Percentiles rank a stretch among this genome's conserved stretches.
phyloP scores from a whole-genome alignment of 2,329 filamentous ascomycete genomes.

The Penicillium occitanis region DNA sequence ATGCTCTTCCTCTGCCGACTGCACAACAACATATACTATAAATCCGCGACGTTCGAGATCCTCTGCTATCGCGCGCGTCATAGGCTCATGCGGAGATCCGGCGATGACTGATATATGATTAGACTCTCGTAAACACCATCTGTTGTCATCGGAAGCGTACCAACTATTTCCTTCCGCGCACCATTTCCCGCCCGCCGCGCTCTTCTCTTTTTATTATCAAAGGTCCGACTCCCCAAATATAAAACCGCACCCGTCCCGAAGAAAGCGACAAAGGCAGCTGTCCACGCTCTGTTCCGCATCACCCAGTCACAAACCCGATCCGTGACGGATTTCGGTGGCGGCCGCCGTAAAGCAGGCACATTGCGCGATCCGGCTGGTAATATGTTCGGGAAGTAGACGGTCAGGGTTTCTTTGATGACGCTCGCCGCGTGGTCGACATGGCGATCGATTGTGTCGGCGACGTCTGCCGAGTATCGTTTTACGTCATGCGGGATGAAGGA shows the following conservation, averaged over 20 bases:
- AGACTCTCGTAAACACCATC: slow-evolving; percentile 8
- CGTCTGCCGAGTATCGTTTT: slow-evolving; percentile 66
- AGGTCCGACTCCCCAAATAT: slow-evolving; percentile 62
- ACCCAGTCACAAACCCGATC: slow-evolving; percentile 71
- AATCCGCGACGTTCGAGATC: slow-evolving; percentile 91
- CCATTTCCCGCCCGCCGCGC: slow-evolving; percentile 80
- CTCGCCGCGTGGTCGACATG: slow-evolving; percentile 75
- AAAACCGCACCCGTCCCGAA: slow-evolving; percentile 63
- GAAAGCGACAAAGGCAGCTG: slow-evolving; percentile 68
- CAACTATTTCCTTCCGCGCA: slow-evolving; percentile 77
- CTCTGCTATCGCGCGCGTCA: slow-evolving; percentile 77
- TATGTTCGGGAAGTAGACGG: slow-evolving; percentile 66
- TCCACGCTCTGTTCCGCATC: slow-evolving; percentile 68
- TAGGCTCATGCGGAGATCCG: slow-evolving; percentile 79
- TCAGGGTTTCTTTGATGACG: slow-evolving; percentile 67
- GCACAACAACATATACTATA: slow-evolving; percentile 80
- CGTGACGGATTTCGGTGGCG: slow-evolving; percentile 45
- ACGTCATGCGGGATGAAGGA: slow-evolving; percentile 64
- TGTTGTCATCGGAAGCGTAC: slow-evolving; percentile 36
- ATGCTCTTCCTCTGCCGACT: slow-evolving; percentile 21
- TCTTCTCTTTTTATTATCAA: slow-evolving; percentile 63
- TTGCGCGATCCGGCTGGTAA: slow-evolving; percentile 55
- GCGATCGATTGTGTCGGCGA: slow-evolving; percentile 77
- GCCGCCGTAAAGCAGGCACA: slow-evolving; percentile 27
- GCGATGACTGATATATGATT: slow-evolving; percentile 64